These are phyloP conservation scores for Rhizopus sp. DNA, from an alignment of 371 early-diverging fungal species.

Conservation along the genomic window DNA sequence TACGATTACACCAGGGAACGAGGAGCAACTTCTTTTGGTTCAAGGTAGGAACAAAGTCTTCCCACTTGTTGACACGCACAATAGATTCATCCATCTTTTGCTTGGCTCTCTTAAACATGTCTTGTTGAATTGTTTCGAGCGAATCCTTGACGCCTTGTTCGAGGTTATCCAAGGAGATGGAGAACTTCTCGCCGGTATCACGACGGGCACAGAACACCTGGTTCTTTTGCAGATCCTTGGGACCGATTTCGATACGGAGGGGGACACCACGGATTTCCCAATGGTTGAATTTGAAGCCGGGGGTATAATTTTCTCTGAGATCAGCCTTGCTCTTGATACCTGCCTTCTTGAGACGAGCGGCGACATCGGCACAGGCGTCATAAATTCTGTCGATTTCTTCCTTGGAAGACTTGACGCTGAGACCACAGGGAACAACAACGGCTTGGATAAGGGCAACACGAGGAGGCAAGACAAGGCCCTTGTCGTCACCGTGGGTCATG, in stretches of 20 bases:
- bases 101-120: conserved; percentile 93
- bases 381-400: conserved; percentile 70
- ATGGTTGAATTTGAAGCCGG: conserved; percentile 99
- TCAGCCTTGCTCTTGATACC: conserved; percentile 94
- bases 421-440: conserved; percentile 96
- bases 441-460: conserved; percentile 94
- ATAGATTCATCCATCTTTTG: conserved; percentile 78
- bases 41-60: conserved; percentile 91
- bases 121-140: conserved; percentile 87
- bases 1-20: conserved; percentile 97
- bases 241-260: conserved; percentile 97
- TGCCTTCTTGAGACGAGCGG: conserved; percentile 69
- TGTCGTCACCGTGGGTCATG: conserved; percentile 99
- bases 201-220: conserved; percentile 88
- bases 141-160: conserved; percentile 60
- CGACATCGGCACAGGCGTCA: conserved; percentile 72
- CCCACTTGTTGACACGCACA: conserved; percentile 81
- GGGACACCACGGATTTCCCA: conserved; percentile 99
- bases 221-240: conserved; percentile 90
- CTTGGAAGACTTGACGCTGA: conserved; percentile 84
- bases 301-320: conserved; percentile 89
- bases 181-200: conserved; percentile 75
- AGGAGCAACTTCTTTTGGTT: conserved; percentile 89
- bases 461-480: conserved; percentile 99
- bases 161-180: conserved; percentile 70